A percentile compares a stretch with the other conserved stretches of the same genome.
These are phyloP conservation scores for Avena eriantha DNA, from an alignment of 176 grass and related monocot genomes.

Conservation along the genomic window DNA sequence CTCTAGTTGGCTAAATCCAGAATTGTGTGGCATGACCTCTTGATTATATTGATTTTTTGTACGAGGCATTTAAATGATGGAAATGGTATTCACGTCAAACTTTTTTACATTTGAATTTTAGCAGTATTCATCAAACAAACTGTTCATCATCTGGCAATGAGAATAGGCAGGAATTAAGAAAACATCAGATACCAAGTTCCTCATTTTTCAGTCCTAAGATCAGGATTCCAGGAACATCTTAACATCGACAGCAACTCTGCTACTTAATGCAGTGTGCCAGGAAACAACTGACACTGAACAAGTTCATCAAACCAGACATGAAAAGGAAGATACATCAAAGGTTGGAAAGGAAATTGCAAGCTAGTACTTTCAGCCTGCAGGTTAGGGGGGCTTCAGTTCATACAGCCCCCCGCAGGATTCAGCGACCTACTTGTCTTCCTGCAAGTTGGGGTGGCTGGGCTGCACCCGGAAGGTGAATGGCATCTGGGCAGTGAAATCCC, in stretches of 20 bases:
- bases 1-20: neutral
- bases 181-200: constrained; percentile 12
- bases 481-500: constrained; percentile 76
- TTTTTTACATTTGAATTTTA: constrained; percentile 11
- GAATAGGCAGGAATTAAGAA: neutral
- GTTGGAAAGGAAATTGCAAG: constrained; percentile 11
- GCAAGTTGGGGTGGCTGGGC: constrained; percentile 88
- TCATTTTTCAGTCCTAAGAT: constrained; percentile 30
- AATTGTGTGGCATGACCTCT: neutral
- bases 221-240: neutral
- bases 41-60: constrained; percentile 42
- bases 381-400: constrained; percentile 36
- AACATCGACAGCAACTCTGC: neutral
- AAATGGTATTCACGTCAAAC: constrained; percentile 15
- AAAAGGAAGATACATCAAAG: constrained; percentile 44
- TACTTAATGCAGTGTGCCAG: neutral
- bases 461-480: constrained; percentile 87
- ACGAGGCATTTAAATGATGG: constrained; percentile 5
- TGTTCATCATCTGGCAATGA: neutral
- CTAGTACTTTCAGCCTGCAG: constrained; percentile 21
- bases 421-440: constrained; percentile 60
- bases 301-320: constrained; percentile 39
- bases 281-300: constrained; percentile 4
- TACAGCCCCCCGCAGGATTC: neutral
- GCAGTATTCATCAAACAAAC: neutral